Evolutionary conservation across 192 early-diverging fungal genomes (phyloP).

Genomic region (Umbelopsis ramanniana): DNA sequence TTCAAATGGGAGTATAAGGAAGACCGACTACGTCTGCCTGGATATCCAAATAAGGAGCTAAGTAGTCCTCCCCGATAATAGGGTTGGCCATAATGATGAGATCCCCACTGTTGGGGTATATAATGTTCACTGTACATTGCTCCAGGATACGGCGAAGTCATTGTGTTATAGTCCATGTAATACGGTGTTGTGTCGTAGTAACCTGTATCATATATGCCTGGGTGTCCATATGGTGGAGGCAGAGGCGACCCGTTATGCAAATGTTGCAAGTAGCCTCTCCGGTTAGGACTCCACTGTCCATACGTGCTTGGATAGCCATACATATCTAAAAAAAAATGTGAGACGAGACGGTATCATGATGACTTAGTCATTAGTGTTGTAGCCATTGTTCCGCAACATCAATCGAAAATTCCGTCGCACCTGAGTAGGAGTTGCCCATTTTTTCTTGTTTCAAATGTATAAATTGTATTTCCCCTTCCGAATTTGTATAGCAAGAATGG

Average conservation of each 20-base stretch:
- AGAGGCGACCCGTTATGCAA: background rate
- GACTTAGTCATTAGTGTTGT: too few species aligned
- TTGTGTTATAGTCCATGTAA: constrained; percentile 14
- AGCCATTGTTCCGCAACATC: background rate
- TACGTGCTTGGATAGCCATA: constrained; percentile 2
- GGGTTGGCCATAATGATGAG: background rate
- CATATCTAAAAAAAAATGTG: background rate
- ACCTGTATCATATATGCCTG: background rate
- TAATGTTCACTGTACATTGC: background rate
- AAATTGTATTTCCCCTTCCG: too few species aligned
- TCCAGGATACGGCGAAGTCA: background rate
- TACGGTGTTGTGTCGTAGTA: background rate
- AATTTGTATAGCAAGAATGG: background rate
- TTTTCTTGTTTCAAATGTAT: background rate
- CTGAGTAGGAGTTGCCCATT: constrained; percentile 3
- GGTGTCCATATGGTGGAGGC: background rate
- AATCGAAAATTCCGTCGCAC: background rate
- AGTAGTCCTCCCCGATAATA: background rate
- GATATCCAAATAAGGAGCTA: constrained; percentile 7
- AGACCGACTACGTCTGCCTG: background rate
- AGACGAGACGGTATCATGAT: background rate
- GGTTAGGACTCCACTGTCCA: background rate
- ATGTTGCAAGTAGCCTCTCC: background rate
- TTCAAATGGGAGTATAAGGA: background rate
- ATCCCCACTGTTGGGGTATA: background rate